Evolutionary conservation across 2,329 filamentous ascomycete species (phyloP).

Genomic region (Cercospora janseana): DNA sequence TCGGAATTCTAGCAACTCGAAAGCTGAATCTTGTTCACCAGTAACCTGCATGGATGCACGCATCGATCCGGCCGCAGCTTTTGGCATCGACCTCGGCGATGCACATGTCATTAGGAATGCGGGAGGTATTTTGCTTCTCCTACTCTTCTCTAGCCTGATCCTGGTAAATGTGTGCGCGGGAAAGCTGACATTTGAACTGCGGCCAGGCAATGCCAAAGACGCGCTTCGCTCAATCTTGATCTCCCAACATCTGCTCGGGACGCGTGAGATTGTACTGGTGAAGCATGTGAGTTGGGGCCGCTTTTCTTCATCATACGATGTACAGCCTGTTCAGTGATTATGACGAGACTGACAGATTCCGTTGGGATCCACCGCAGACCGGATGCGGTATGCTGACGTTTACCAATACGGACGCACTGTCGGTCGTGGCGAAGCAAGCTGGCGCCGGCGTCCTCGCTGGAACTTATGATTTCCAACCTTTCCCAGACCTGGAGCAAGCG

Average conservation of each 20-base stretch:
- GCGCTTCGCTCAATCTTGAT: constrained; percentile 73
- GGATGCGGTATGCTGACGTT: constrained; percentile 72
- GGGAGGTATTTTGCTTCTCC: constrained; percentile 28
- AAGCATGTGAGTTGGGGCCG: constrained; percentile 55
- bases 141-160: not conserved
- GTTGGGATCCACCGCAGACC: too few species aligned
- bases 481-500: constrained; percentile 61
- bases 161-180: too few species aligned
- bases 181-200: too few species aligned
- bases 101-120: constrained; percentile 72
- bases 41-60: constrained; percentile 84
- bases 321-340: too few species aligned
- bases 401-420: constrained; percentile 56
- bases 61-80: constrained; percentile 63
- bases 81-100: constrained; percentile 70
- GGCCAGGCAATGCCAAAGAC: constrained; percentile 52
- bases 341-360: too few species aligned
- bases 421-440: constrained; percentile 56
- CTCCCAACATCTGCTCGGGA: constrained; percentile 75
- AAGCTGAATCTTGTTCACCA: too few species aligned
- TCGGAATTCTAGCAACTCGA: not conserved
- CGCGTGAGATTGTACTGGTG: constrained; percentile 69
- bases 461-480: constrained; percentile 60
- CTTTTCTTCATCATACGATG: too few species aligned
- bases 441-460: constrained; percentile 27